Percentiles rank a stretch among this genome's conserved stretches.
Conservation (phyloP, 192 early-diverging fungal species). For the Entomortierella parvispora region DNA sequence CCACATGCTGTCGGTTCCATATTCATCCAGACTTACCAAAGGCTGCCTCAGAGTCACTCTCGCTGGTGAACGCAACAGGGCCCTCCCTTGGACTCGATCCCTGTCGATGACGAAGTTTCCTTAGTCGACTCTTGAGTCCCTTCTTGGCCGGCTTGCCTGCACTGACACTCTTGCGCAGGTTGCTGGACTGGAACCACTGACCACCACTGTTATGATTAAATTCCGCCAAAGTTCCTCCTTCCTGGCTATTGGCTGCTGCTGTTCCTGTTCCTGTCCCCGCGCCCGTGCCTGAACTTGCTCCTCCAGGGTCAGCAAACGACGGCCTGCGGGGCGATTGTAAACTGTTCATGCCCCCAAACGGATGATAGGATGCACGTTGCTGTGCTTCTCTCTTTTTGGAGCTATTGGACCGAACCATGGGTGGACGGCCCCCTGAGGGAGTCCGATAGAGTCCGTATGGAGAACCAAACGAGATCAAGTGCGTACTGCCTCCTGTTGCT, state of each 20-base stretch:
- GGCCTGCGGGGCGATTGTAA: too few species aligned
- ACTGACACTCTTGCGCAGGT: slow-evolving; percentile 16
- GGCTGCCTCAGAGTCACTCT: slow-evolving; percentile 47
- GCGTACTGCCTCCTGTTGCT: background rate
- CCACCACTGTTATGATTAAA: background rate
- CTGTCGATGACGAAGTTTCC: slow-evolving; percentile 27
- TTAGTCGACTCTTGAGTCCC: slow-evolving; percentile 32
- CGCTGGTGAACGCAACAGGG: slow-evolving; percentile 25
- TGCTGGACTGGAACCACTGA: background rate
- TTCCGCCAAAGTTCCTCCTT: background rate
- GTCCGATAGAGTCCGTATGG: too few species aligned
- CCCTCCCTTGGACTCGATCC: slow-evolving; percentile 19
- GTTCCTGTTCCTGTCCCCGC: background rate
- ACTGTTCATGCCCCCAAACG: too few species aligned
- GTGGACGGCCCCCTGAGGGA: background rate
- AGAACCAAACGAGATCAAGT: background rate
- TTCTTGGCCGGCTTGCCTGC: slow-evolving; percentile 32
- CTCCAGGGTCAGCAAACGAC: too few species aligned
- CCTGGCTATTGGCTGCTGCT: background rate
- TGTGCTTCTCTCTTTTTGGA: too few species aligned
- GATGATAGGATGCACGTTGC: too few species aligned
- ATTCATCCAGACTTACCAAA: slow-evolving; percentile 5
- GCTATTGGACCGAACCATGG: too few species aligned
- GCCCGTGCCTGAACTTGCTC: too few species aligned
- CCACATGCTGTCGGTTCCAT: too few species aligned